Conservation (phyloP, 208 protist species). For the Trypanosoma grayi region DNA sequence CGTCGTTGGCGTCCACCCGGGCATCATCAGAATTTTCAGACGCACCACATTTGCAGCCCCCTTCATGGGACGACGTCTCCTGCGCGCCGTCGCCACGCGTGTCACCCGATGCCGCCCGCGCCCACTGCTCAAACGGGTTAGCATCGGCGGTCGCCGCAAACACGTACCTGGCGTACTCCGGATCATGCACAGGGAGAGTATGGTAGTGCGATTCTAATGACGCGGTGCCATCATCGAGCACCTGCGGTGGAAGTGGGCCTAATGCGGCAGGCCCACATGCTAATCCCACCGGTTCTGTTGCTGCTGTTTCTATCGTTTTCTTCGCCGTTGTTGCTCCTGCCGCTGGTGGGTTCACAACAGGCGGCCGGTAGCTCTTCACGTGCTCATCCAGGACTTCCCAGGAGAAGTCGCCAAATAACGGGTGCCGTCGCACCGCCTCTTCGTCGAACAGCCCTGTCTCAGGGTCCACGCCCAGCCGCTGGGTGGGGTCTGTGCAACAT, state of each 20-base stretch:
- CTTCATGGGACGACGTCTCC: neutral
- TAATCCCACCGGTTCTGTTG: no score
- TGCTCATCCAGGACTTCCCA: slow-evolving; percentile 64
- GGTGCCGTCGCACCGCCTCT: slow-evolving; percentile 53
- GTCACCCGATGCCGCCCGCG: neutral
- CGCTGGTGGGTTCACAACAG: neutral
- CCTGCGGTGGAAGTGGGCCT: slow-evolving; percentile 12
- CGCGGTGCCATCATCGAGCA: slow-evolving; percentile 24
- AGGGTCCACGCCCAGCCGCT: slow-evolving; percentile 67
- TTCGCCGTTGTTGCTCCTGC: no score
- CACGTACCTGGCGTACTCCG: slow-evolving; percentile 75
- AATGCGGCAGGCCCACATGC: neutral
- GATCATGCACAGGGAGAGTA: slow-evolving; percentile 47
- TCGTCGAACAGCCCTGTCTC: slow-evolving; percentile 52
- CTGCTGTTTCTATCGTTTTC: no score
- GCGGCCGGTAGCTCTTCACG: slow-evolving; percentile 34
- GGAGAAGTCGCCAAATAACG: slow-evolving; percentile 69
- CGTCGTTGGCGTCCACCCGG: slow-evolving; percentile 18
- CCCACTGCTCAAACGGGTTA: slow-evolving; percentile 76
- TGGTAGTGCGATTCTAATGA: slow-evolving; percentile 62
- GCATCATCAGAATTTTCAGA: neutral
- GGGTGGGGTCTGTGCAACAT: slow-evolving; percentile 56
- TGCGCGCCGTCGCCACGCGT: neutral
- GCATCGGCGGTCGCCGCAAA: slow-evolving; percentile 73
- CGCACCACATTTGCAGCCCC: neutral